Percentiles rank a stretch among this genome's conserved stretches.
These are phyloP conservation scores for Eimeria praecox DNA, from an alignment of 169 alveolate genomes.

Conservation along the genomic window DNA sequence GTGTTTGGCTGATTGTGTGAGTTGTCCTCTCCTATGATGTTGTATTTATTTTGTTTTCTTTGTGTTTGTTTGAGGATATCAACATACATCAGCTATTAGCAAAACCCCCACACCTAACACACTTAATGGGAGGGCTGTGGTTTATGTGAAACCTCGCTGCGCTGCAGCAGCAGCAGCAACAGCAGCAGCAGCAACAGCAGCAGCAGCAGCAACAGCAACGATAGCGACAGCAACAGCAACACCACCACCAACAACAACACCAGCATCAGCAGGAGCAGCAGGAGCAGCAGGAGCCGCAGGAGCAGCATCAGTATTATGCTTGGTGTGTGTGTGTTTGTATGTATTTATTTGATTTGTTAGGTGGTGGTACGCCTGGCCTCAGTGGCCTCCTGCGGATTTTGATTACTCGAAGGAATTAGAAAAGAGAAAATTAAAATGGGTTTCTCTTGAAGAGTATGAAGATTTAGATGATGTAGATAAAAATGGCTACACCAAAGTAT, in stretches of 20 bases:
- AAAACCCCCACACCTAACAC: no score
- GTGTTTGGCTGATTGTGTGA: no score
- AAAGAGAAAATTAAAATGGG: constrained; percentile 89
- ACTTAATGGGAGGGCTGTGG: no score
- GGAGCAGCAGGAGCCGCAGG: neutral
- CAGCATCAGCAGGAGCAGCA: no score
- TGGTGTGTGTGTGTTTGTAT: neutral
- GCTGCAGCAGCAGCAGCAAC: neutral
- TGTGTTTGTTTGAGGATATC: no score
- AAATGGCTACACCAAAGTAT: constrained; percentile 90
- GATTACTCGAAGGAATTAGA: constrained; percentile 86
- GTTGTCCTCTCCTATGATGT: no score
- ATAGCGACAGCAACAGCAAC: neutral
- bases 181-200: no score
- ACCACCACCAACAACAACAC: neutral
- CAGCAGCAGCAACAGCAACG: neutral
- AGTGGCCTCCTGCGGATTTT: constrained; percentile 94
- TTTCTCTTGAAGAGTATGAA: constrained; percentile 90
- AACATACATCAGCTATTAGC: no score
- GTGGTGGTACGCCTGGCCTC: constrained; percentile 95
- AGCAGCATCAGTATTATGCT: neutral
- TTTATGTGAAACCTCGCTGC: no score
- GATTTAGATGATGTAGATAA: constrained; percentile 91
- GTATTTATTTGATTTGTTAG: constrained; percentile 83
- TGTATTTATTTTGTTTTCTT: no score